Percentiles rank a stretch among this genome's conserved stretches.
phyloP scores from a whole-genome alignment of 306 rosid genomes.

The Luffa aegyptiaca region DNA sequence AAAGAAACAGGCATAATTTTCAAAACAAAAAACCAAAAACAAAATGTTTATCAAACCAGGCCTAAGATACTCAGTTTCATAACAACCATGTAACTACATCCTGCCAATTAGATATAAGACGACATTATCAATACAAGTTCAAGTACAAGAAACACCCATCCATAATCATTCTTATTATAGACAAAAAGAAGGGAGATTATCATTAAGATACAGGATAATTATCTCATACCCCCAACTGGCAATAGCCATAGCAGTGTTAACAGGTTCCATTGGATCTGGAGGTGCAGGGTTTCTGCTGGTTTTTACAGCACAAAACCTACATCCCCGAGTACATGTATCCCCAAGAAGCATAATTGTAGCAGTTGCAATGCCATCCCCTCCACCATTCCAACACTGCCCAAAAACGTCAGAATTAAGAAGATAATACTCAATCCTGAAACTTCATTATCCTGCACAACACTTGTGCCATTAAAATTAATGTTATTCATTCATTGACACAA shows the following conservation, averaged over 20 bases:
- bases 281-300: conserved; percentile 88
- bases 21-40: too few species aligned
- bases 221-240: conserved; percentile 80
- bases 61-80: not conserved
- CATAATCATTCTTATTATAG: not conserved
- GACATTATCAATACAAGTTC: not conserved
- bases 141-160: not conserved
- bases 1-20: too few species aligned
- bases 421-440: not conserved
- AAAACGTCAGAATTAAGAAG: conserved; percentile 15
- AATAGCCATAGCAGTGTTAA: conserved; percentile 72
- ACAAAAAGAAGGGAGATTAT: not conserved
- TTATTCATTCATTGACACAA: not conserved
- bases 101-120: not conserved
- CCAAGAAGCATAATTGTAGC: conserved; percentile 97
- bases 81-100: not conserved
- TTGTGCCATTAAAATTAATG: not conserved
- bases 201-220: not conserved
- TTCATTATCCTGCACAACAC: not conserved
- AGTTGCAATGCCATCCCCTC: conserved; percentile 84
- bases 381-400: conserved; percentile 91
- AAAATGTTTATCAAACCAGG: too few species aligned
- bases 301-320: conserved; percentile 93
- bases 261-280: conserved; percentile 91
- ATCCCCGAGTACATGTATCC: conserved; percentile 95